Conservation (phyloP, 306 rosid species). For the Medicago arabica region DNA sequence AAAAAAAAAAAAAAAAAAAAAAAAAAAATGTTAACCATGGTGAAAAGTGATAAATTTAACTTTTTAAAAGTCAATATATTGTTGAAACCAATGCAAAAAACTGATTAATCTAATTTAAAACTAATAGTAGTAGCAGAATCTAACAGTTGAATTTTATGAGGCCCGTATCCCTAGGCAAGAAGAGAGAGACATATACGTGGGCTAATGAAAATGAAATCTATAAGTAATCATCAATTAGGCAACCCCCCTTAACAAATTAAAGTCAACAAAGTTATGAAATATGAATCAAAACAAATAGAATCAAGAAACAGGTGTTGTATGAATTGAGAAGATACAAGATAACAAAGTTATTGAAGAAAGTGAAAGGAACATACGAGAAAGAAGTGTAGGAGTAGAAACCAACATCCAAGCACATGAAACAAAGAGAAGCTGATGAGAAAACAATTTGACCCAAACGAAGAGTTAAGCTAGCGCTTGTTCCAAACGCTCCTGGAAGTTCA, state of each 20-base stretch:
- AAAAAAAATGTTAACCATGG: no score
- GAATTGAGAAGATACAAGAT: no score
- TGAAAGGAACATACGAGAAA: conserved; percentile 61
- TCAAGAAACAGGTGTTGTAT: neutral
- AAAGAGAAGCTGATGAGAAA: conserved; percentile 79
- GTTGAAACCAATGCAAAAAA: no score
- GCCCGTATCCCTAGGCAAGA: neutral
- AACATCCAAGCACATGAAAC: conserved; percentile 74
- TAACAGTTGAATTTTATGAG: neutral
- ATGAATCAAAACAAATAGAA: neutral
- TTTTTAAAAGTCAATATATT: no score
- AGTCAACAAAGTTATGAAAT: neutral
- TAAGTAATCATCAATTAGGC: neutral
- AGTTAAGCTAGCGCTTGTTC: conserved; percentile 86
- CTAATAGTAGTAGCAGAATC: neutral
- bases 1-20: no score
- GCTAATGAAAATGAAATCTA: neutral
- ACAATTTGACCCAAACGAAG: conserved; percentile 86
- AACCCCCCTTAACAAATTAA: neutral
- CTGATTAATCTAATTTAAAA: no score
- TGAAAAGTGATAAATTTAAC: no score
- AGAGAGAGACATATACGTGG: neutral
- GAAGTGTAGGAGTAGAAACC: conserved; percentile 80
- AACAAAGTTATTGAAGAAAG: neutral
- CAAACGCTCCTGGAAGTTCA: conserved; percentile 86